Conservation (phyloP, 768 basidiomycete genomes). For the Tricholoma flavovirens region DNA sequence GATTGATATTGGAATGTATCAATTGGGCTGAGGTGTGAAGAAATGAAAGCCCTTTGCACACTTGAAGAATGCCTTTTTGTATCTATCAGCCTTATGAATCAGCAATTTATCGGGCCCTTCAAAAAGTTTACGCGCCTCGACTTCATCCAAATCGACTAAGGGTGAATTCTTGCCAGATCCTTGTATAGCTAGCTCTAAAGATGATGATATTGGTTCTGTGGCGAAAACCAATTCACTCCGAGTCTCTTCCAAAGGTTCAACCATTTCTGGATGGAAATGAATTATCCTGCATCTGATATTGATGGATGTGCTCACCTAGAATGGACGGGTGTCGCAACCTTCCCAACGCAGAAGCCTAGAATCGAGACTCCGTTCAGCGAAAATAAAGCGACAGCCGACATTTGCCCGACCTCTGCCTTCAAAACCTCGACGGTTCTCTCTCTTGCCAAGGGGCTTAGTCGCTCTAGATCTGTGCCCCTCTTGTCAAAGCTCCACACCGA, state of each 20-base stretch:
- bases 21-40: slow-evolving; percentile 87
- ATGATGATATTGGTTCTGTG: slow-evolving; percentile 84
- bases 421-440: slow-evolving; percentile 79
- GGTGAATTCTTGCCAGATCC: slow-evolving; percentile 51
- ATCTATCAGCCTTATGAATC: slow-evolving; percentile 44
- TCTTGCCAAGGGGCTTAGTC: slow-evolving; percentile 53
- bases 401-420: slow-evolving; percentile 74
- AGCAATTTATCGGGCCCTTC: slow-evolving; percentile 4
- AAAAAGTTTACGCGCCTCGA: slow-evolving; percentile 61
- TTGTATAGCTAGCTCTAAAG: slow-evolving; percentile 71
- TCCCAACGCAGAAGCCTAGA: slow-evolving; percentile 76
- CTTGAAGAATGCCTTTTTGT: slow-evolving; percentile 92
- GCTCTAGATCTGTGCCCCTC: slow-evolving; percentile 65
- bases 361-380: slow-evolving; percentile 6
- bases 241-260: slow-evolving; percentile 94
- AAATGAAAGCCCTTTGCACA: slow-evolving; percentile 87
- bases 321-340: slow-evolving; percentile 90
- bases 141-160: slow-evolving; percentile 86
- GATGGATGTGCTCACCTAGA: slow-evolving; percentile 48
- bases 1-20: slow-evolving; percentile 87
- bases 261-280: slow-evolving; percentile 64
- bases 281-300: not conserved
- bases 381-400: slow-evolving; percentile 7
- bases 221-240: slow-evolving; percentile 87
- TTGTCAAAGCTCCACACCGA: slow-evolving; percentile 94